These are phyloP conservation scores for Monosporascus sp. DNA, from an alignment of 2,329 filamentous ascomycete species.

Conservation along the genomic window DNA sequence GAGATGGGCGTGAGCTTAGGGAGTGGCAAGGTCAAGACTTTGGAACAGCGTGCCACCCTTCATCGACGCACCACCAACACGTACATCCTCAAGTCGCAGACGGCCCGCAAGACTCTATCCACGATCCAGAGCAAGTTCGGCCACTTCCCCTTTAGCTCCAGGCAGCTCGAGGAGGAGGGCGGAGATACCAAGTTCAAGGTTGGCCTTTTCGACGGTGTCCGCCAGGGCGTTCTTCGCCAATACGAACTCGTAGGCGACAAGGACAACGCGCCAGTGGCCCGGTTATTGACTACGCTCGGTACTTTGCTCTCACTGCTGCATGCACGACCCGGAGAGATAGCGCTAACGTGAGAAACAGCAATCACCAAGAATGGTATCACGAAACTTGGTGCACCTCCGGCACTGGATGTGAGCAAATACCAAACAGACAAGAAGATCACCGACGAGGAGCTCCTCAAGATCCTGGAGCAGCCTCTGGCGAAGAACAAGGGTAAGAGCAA, in stretches of 20 bases:
- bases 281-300: conserved; percentile 90
- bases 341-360: conserved; percentile 47
- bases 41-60: conserved; percentile 82
- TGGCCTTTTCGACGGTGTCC: conserved; percentile 93
- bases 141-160: conserved; percentile 93
- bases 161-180: conserved; percentile 94
- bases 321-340: background rate
- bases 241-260: conserved; percentile 96
- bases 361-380: conserved; percentile 97
- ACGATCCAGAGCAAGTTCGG: conserved; percentile 98
- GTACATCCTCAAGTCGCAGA: conserved; percentile 89
- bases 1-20: conserved; percentile 91
- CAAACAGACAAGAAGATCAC: conserved; percentile 97
- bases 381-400: conserved; percentile 71
- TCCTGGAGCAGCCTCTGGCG: conserved; percentile 80
- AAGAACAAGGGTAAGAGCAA: conserved; percentile 90
- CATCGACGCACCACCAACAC: conserved; percentile 90
- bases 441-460: conserved; percentile 91
- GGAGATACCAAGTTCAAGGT: conserved; percentile 69
- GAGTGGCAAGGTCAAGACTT: conserved; percentile 88
- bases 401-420: conserved; percentile 73
- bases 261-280: conserved; percentile 76
- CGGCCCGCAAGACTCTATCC: conserved; percentile 84
- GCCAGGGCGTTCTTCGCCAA: conserved; percentile 84
- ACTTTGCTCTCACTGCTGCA: conserved; percentile 37